Evolutionary conservation across 441 rosid genomes (phyloP), one percentile per base, ranked within the genome.

Genomic region (Euphorbia celastroides): DNA sequence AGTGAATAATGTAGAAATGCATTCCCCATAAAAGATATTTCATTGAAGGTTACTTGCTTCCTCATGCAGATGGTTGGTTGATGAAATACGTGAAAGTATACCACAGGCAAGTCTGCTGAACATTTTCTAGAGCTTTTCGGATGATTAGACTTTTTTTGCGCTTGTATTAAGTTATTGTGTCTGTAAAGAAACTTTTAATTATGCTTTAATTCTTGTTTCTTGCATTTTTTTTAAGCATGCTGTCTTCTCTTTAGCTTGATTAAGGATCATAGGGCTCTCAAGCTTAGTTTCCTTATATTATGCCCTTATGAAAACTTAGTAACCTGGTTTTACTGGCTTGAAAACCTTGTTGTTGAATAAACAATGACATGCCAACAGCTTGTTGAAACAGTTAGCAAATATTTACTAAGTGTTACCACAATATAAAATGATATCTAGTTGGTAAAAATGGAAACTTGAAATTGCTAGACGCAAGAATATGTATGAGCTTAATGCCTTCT

Each of bases 61-160:
- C 69, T 61, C 70, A 17, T 72, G 79, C 81, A 89, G 97, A 83
- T 94, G 99, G 97, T 77, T 94, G 81, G 73, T 89, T 67, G 97
- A 83, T 62, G 99, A 93, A 84, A 86, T 93, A 70, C 69, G 73
- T 70, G 99, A 94, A 78, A 89, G 97, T 79, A 42, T 94, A 79
- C 97, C 96, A 64, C 89, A 89, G 96, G 99, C 79, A 74, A 80
- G 91, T 80, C 72, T 63, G 66, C 75, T 70, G 61, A 27, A 30
- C 58, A 68, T 46, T 66, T 66, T 58, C 64, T 44, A 6, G 5
- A 28, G 17, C 7, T 8, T 55, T 44, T 16, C 22, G 17, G 2
- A 12, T 57, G 20, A 16, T 56, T 5, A 42, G 42, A 22, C 10
- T 3, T n/a, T 46, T 58, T 28, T 32, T 38, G 2, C 46, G 1